Base-by-base conservation (phyloP, 2,329 filamentous ascomycete genomes). In the Aaosphaeria arxii region DNA sequence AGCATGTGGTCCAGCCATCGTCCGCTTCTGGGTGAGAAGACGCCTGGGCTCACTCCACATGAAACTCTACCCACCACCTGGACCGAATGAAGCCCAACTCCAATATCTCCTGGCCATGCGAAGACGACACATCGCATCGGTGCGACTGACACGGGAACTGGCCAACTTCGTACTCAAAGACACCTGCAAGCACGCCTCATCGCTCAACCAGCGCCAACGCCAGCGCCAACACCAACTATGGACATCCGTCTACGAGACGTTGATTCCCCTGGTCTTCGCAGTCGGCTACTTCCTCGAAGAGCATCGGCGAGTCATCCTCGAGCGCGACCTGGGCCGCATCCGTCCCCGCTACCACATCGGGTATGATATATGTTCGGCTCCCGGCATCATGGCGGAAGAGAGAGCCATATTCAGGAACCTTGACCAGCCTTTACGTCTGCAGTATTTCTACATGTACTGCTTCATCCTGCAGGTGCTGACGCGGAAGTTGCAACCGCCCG, bases 391-490 rank as follows among this genome's bases (percentile, higher is more conserved):
- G 2, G 47, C 45, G 35, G 55, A 62, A 43, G 65, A 68, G 49
- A 46, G 59, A 29, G 54, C 53, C 33, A 67, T 67, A 24, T 51
- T 69, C 48, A 61, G 54, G 48, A 59, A 53, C 30, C 55, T 69
- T 41, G 66, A 69, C 13, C 56, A 57, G 35, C 60, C 59, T 11
- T 45, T 69, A 48, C 61, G 66, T n/a, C 43, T 69, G 45, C 64
- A 67, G 47, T 70, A 62, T 52, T 69, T 63, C 47, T 67, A 65
- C 55, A 69, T 66, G 63, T 69, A 68, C 51, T 64, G 59, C 57
- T 69, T 70, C 51, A 61, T 69, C 17, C 48, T 70, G 40, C 64
- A 67, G 52, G 63, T 67, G 6, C 47, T 69, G 42, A 56, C 56
- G 44, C 55, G 61, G 24, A 67, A 65, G 50, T 49, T 69, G 47